phyloP scores from a whole-genome alignment of 495 filamentous ascomycete species.

The Annulohypoxylon stygium region DNA sequence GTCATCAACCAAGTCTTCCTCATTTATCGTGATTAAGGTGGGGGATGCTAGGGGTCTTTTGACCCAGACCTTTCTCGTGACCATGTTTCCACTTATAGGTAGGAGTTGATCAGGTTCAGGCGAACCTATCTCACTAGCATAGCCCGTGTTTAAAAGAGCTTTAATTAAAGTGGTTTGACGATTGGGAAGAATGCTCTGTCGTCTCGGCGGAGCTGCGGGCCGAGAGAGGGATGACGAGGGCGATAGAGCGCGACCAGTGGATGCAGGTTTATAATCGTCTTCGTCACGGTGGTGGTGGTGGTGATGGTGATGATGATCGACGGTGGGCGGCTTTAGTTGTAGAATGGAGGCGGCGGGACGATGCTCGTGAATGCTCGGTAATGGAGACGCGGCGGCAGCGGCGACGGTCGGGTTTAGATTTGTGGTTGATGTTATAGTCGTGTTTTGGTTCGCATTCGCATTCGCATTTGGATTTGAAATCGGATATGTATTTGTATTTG shows the following conservation, averaged over 20 bases:
- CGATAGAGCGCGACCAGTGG: slow-evolving; percentile 32
- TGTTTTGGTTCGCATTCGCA: slow-evolving; percentile 9
- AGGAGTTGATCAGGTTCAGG: slow-evolving; percentile 53
- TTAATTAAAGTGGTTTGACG: slow-evolving; percentile 63
- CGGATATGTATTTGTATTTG: neutral
- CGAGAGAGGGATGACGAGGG: slow-evolving; percentile 43
- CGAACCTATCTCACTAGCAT: slow-evolving; percentile 51
- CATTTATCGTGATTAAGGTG: slow-evolving; percentile 84
- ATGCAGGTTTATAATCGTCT: slow-evolving; percentile 27
- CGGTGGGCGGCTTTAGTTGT: slow-evolving; percentile 17
- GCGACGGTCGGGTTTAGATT: slow-evolving; percentile 21
- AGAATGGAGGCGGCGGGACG: slow-evolving; percentile 25
- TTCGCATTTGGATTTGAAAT: slow-evolving; percentile 7
- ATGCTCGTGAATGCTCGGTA: slow-evolving; percentile 48
- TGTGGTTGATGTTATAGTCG: slow-evolving; percentile 13
- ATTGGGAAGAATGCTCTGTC: slow-evolving; percentile 63
- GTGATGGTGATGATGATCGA: slow-evolving; percentile 20
- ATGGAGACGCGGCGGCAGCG: slow-evolving; percentile 27
- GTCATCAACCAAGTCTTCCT: slow-evolving; percentile 95
- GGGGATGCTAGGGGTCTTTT: slow-evolving; percentile 85
- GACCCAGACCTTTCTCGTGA: slow-evolving; percentile 92
- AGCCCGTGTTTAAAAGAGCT: slow-evolving; percentile 57
- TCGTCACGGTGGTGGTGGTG: slow-evolving; percentile 13
- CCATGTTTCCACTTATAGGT: slow-evolving; percentile 65
- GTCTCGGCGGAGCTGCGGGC: slow-evolving; percentile 50